Percentiles rank a stretch among this genome's conserved stretches.
These are phyloP conservation scores for Metarhizium guizhouense DNA, from an alignment of 2,329 filamentous ascomycete species.

Conservation along the genomic window DNA sequence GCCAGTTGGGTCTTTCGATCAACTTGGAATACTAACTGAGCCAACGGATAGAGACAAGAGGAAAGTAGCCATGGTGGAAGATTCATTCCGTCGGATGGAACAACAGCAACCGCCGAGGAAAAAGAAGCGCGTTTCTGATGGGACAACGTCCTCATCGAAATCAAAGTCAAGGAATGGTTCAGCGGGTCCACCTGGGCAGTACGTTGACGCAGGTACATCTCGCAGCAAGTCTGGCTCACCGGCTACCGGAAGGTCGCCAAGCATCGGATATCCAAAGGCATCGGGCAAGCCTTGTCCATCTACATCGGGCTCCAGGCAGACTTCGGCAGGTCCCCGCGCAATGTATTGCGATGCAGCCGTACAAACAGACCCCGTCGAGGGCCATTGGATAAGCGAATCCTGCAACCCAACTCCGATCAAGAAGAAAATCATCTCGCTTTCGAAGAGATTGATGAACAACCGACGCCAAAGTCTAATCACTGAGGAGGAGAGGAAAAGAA, in stretches of 20 bases:
- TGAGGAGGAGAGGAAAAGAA: conserved; percentile 27
- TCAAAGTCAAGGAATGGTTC: conserved; percentile 30
- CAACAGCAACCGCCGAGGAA: conserved; percentile 48
- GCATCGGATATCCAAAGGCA: conserved; percentile 15
- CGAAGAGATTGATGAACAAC: conserved; percentile 42
- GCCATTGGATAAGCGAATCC: conserved; percentile 41
- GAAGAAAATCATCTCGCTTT: conserved; percentile 43
- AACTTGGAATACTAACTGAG: conserved; percentile 51
- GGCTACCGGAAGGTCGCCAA: conserved; percentile 30
- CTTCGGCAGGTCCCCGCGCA: conserved; percentile 28
- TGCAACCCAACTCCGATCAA: conserved; percentile 28
- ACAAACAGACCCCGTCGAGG: conserved; percentile 46
- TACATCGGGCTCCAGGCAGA: conserved; percentile 23
- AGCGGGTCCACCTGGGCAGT: conserved; percentile 27
- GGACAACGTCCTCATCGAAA: conserved; percentile 30
- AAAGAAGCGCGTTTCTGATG: conserved; percentile 54
- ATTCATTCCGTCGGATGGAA: conserved; percentile 54
- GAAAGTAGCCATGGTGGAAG: conserved; percentile 57
- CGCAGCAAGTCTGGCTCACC: conserved; percentile 47
- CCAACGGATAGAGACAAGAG: conserved; percentile 59
- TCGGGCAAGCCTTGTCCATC: conserved; percentile 22
- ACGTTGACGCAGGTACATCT: conserved; percentile 44
- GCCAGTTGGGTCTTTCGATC: conserved; percentile 51
- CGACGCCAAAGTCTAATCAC: conserved; percentile 33
- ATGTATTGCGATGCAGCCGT: conserved; percentile 42